Evolutionary conservation across 208 protist species (phyloP).

Genomic region (Plasmodiophora brassicae): DNA sequence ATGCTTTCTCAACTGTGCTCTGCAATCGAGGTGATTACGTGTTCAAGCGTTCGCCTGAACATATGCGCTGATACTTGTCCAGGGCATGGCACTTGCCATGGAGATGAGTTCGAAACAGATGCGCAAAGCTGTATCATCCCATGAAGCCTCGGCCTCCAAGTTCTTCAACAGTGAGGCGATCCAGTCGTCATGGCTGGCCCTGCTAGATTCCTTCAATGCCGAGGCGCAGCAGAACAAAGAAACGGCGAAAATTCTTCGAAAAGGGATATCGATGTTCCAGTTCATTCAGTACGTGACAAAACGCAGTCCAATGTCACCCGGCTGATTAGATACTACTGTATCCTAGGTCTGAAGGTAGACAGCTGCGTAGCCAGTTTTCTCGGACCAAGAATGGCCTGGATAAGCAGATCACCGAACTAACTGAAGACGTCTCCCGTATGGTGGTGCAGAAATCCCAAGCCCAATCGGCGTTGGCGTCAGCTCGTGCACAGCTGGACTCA

Average conservation of each 20-base stretch:
- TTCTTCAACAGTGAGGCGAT: conserved; percentile 21
- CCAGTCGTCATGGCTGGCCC: not conserved
- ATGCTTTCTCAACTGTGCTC: not conserved
- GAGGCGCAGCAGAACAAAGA: not conserved
- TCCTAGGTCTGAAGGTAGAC: not conserved
- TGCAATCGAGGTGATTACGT: not conserved
- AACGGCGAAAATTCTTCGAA: not conserved
- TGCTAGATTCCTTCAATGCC: not conserved
- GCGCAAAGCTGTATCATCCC: not conserved
- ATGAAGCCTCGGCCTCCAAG: not conserved
- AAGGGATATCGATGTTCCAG: no score
- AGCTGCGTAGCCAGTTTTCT: not conserved
- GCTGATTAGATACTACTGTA: no score
- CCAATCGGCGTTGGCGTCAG: not conserved
- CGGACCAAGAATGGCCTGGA: not conserved
- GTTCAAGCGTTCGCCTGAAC: not conserved
- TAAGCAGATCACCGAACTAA: not conserved
- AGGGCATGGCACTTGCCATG: not conserved
- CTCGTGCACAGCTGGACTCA: not conserved
- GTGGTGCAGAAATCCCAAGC: not conserved
- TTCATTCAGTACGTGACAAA: no score
- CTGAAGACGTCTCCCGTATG: not conserved
- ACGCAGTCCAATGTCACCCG: no score
- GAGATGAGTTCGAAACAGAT: not conserved
- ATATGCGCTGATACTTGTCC: not conserved